phyloP scores from a whole-genome alignment of 164 flowering plant genomes.

The Tinospora cordifolia region DNA sequence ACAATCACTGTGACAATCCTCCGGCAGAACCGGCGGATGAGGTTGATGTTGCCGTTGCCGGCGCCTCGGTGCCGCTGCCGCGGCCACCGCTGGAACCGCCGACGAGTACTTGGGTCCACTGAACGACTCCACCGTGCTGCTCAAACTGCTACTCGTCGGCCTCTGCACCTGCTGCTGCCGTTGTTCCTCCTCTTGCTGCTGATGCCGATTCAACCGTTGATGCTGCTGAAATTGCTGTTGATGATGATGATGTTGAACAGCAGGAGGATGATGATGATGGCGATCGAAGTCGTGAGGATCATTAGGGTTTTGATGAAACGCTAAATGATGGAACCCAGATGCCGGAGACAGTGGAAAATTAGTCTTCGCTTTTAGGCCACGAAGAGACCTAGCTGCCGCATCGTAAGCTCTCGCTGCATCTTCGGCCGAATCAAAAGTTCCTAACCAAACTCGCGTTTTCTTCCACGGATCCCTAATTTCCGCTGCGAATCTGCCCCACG shows the following conservation, averaged over 20 bases:
- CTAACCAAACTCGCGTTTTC: constrained; percentile 77
- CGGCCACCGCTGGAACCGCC: not conserved
- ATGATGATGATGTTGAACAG: constrained; percentile 16
- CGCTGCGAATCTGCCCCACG: constrained; percentile 80
- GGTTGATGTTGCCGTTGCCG: constrained; percentile 18
- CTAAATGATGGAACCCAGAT: constrained; percentile 1
- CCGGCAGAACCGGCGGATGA: constrained; percentile 41
- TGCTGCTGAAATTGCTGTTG: constrained; percentile 19
- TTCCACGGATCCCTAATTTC: constrained; percentile 81
- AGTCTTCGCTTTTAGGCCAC: constrained; percentile 75
- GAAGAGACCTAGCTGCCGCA: constrained; percentile 55
- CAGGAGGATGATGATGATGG: too few species aligned
- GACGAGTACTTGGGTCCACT: constrained; percentile 45
- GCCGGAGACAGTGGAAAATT: constrained; percentile 39
- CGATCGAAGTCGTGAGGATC: constrained; percentile 3
- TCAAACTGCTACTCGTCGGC: constrained; percentile 59
- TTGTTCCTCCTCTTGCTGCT: too few species aligned
- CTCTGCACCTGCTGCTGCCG: constrained; percentile 30
- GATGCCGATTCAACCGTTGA: too few species aligned
- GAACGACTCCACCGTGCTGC: constrained; percentile 81
- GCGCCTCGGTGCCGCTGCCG: constrained; percentile 8
- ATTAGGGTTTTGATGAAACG: constrained; percentile 8
- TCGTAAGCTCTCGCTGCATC: constrained; percentile 81
- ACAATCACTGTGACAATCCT: constrained; percentile 77
- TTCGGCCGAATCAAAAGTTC: constrained; percentile 75